Evolutionary conservation across 345 rosid genomes (phyloP).

Genomic region (Triadica sebifera): DNA sequence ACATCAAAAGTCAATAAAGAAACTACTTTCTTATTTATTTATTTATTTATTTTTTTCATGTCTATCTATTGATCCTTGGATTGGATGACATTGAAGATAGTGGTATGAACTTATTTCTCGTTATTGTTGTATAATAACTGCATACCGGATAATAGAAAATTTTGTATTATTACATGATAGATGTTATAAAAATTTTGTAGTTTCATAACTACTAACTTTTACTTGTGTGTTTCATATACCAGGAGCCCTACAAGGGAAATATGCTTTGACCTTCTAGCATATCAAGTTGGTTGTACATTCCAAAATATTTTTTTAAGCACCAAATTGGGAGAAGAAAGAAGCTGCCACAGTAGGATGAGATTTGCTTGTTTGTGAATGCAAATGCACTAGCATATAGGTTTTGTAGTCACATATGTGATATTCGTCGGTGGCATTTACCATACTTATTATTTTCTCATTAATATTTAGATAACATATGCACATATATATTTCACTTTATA

Average conservation of each 20-base stretch:
- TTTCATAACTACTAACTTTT: not conserved
- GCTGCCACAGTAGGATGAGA: not conserved
- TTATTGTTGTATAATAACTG: not conserved
- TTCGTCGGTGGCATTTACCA: conserved; percentile 7
- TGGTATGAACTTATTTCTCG: not conserved
- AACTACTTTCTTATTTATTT: not conserved
- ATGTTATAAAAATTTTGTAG: not conserved
- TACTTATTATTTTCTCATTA: conserved; percentile 2
- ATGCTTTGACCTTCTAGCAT: not conserved
- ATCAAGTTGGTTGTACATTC: not conserved
- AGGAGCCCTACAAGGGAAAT: not conserved
- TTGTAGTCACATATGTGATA: not conserved
- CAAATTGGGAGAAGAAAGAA: not conserved
- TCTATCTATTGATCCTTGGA: not conserved
- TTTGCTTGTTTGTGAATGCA: conserved; percentile 4
- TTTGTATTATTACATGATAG: not conserved
- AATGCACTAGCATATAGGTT: not conserved
- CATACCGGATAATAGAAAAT: not conserved
- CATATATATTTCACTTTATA: not conserved
- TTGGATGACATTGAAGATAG: not conserved
- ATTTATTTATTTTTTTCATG: not conserved
- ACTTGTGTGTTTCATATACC: not conserved
- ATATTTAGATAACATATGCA: not conserved
- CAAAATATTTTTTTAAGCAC: not conserved
- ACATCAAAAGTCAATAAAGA: not conserved